A percentile compares a stretch with the other conserved stretches of the same genome.
Conservation (phyloP, 2,329 filamentous ascomycete genomes). For the Uncinocarpus reesii region DNA sequence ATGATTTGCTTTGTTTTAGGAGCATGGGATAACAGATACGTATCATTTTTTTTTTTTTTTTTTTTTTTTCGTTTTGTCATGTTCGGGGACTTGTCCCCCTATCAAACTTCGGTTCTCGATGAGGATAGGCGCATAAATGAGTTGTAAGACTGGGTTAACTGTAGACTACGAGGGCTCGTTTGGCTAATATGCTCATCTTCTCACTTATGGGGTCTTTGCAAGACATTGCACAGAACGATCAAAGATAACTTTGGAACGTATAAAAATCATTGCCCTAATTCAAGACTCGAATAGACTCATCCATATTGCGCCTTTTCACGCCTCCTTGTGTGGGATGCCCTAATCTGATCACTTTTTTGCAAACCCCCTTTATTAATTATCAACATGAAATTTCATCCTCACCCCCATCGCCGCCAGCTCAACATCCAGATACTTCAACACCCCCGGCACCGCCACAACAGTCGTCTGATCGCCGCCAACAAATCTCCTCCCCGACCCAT, state of each 20-base stretch:
- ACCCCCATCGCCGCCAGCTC: constrained; percentile 95
- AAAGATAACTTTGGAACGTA: too few species aligned
- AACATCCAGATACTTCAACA: constrained; percentile 85
- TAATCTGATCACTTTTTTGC: background rate
- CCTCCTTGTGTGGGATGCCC: background rate
- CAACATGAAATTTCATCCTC: constrained; percentile 81
- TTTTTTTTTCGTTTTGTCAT: background rate
- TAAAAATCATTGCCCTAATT: background rate
- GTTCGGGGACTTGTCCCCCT: background rate
- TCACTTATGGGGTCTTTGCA: background rate
- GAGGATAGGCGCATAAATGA: constrained; percentile 7
- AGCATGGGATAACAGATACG: background rate
- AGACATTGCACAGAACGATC: too few species aligned
- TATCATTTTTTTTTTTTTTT: background rate
- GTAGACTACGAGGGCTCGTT: background rate
- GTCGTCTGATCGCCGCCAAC: constrained; percentile 85
- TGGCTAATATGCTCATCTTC: background rate
- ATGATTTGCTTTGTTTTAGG: background rate
- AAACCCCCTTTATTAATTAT: constrained; percentile 26
- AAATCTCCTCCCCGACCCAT: constrained; percentile 74
- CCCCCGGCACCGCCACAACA: constrained; percentile 82
- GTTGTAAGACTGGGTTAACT: constrained; percentile 2
- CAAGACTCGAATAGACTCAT: background rate
- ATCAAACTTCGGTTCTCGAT: background rate
- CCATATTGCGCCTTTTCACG: background rate